Evolutionary conservation across 345 rosid genomes (phyloP).

Genomic region (Eucalyptus sp.): DNA sequence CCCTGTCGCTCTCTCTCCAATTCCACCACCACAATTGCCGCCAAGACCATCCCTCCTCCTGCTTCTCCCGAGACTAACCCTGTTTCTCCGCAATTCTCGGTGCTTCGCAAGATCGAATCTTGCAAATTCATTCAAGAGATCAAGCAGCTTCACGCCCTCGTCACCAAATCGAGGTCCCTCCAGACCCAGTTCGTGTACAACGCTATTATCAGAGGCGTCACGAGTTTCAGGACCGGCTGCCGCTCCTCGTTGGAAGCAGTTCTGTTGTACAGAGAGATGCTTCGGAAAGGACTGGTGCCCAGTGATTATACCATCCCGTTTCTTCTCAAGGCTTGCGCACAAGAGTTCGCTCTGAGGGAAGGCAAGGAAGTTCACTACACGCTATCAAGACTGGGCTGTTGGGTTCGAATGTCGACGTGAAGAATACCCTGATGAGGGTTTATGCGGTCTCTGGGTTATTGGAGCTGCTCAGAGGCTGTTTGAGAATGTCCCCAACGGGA

Average conservation of each 20-base stretch:
- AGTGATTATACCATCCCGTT: slow-evolving; percentile 26
- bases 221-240: neutral
- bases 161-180: slow-evolving; percentile 5
- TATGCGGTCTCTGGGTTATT: slow-evolving; percentile 19
- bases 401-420: slow-evolving; percentile 19
- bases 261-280: slow-evolving; percentile 16
- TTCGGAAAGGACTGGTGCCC: slow-evolving; percentile 13
- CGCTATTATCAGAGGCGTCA: slow-evolving; percentile 18
- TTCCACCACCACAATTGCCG: neutral
- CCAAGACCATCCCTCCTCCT: neutral
- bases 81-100: neutral
- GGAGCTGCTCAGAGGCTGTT: slow-evolving; percentile 14
- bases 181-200: slow-evolving; percentile 15
- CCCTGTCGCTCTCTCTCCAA: neutral
- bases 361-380: slow-evolving; percentile 33
- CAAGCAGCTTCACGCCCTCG: slow-evolving; percentile 28
- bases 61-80: neutral
- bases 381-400: slow-evolving; percentile 16
- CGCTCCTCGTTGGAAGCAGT: slow-evolving; percentile 2
- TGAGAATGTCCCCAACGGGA: slow-evolving; percentile 18
- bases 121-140: slow-evolving; percentile 10
- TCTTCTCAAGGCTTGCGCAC: slow-evolving; percentile 29
- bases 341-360: slow-evolving; percentile 2
- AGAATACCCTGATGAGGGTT: slow-evolving; percentile 31
- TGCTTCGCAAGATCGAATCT: slow-evolving; percentile 6